Base-by-base conservation (phyloP, 2,329 filamentous ascomycete species). In the Epichloe aotearoae region DNA sequence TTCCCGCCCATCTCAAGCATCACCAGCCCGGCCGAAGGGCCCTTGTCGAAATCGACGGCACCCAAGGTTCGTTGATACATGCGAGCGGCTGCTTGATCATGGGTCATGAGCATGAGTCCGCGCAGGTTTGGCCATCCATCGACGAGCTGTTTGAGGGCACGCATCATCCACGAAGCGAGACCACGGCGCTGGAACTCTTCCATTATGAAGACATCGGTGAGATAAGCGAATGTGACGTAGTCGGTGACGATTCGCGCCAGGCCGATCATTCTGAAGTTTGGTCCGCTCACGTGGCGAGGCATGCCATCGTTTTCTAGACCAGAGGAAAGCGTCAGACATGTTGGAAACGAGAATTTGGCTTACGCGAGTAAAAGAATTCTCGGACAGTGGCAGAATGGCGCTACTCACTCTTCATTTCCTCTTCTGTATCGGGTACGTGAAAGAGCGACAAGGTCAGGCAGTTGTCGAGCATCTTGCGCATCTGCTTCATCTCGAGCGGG, bases 171-270 rank as follows among this genome's bases (percentile, higher is more conserved):
- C 42, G 69, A 74, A 3, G 79, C 84, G 1, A 88, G 69, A 0
- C 84, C 83, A 10, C 72, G 68, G 4, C 76, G 73, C 60, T 83
- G 81, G 58, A 80, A 77, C 39, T 74, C 71, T 0, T 75, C 69
- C 3, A 79, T 62, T 20, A 87, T 69, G 62, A 83, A 87, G 19
- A 86, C 79, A 59, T 87, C 84, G 26, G 83, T 83, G 50, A 72
- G 66, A 52, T 85, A 88, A 36, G 76, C 81, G 57, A 86, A 79
- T 0, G 83, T 84, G 45, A 80, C 73, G 58, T 77, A 75, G 64
- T 88, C 85, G 8, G 84, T 88, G 48, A 88, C 69, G n/a, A 85
- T 64, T 36, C 84, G 67, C 45, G 67, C 65, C 50, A 72, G 64
- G 51, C 70, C 70, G 49, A 69, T 64, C 59, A 72, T 64, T 26